Evolutionary conservation across 805 yeast species (phyloP), one percentile per base, ranked within the genome.

Genomic region (Candida ulmi): DNA sequence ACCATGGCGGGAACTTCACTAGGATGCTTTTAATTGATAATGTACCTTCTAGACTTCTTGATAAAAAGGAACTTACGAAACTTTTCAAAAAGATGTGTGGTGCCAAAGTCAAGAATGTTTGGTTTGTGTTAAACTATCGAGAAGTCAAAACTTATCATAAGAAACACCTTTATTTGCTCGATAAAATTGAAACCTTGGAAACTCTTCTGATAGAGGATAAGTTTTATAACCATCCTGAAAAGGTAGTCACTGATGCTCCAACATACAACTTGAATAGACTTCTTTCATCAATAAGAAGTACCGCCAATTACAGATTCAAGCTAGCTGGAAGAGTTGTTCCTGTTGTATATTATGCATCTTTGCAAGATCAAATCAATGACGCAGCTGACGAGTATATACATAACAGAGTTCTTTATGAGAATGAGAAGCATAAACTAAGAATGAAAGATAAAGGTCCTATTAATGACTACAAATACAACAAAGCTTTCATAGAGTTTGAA

Each of bases 401-500:
- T 11, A 46, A 43, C 23, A 38, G 39, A 9, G 33, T 39, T n/a
- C 15, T 6, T 17, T 39, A 50, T 18, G 24, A 31, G 11, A 42
- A 42, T 12, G 40, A 43, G 31, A 47, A 40, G 30, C 38, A 32
- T 2, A 33, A 48, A 5, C 46, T 55, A 29, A 37, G 42, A 2
- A 36, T 37, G 6, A 45, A 43, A 27, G 59, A 53, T 17, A 44
- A 38, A 9, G 41, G 57, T 3, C 58, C 58, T 1, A 29, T 53
- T 35, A 45, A 44, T 31, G 59, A 55, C 29, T 54, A 50, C 29
- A 50, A 50, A 19, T 55, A 51, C 41, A 66, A 68, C 37, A 76
- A 73, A 42, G 74, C 76, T 0, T 82, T 88, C 46, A 62, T 88
- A 16, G 74, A 75, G 48, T 88, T 88, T 55, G 64, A 70, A 25